phyloP scores from a whole-genome alignment of 768 basidiomycete genomes.

The Hypholoma fasciculare region DNA sequence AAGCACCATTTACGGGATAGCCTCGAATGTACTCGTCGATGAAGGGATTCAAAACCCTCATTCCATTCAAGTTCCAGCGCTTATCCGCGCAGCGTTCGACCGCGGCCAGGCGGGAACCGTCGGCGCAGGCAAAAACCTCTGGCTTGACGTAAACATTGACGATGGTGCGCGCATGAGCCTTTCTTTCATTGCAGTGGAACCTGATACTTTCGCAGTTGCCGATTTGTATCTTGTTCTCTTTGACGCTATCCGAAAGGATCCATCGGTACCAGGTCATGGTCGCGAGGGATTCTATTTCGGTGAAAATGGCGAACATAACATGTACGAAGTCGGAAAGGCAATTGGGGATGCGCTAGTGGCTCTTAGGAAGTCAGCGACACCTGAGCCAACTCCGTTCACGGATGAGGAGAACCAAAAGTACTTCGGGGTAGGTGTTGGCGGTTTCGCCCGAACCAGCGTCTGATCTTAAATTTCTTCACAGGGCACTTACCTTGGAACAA shows the following conservation, averaged over 20 bases:
- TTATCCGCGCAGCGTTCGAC: constrained; percentile 45
- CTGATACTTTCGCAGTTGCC: constrained; percentile 28
- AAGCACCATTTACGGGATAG: constrained; percentile 60
- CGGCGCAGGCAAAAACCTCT: constrained; percentile 55
- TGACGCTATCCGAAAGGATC: constrained; percentile 32
- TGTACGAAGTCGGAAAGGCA: constrained; percentile 40
- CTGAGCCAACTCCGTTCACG: constrained; percentile 47
- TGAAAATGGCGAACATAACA: constrained; percentile 48
- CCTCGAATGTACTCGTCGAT: constrained; percentile 47
- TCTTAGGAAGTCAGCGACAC: constrained; percentile 33
- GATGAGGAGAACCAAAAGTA: constrained; percentile 46
- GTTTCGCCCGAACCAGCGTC: neutral
- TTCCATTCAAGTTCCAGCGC: constrained; percentile 50
- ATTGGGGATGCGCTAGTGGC: constrained; percentile 39
- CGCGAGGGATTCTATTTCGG: constrained; percentile 57
- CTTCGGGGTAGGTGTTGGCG: constrained; percentile 18
- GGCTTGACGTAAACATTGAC: constrained; percentile 55
- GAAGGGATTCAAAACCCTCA: constrained; percentile 50
- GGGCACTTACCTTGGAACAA: constrained; percentile 19
- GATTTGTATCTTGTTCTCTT: constrained; percentile 46
- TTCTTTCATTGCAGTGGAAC: neutral
- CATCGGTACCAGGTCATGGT: constrained; percentile 39
- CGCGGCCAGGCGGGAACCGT: constrained; percentile 54
- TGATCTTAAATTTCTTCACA: neutral
- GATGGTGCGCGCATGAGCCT: constrained; percentile 36